Evolutionary conservation across 768 basidiomycete species (phyloP).

Genomic region (Mrakia hoshinonis): DNA sequence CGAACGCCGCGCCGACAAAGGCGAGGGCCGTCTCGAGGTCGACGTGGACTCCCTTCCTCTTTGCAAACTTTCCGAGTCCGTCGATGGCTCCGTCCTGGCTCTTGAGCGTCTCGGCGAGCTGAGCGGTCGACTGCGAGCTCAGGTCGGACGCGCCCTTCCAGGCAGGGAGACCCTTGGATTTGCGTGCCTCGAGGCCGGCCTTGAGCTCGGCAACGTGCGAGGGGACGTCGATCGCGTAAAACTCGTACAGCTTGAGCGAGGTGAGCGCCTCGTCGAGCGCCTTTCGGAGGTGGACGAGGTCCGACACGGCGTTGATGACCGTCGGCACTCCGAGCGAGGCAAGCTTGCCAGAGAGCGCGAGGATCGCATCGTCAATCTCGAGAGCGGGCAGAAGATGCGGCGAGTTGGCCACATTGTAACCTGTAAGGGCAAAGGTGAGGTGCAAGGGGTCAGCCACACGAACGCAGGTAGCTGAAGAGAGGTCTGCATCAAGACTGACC

Average conservation of each 20-base stretch:
- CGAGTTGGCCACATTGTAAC: constrained; percentile 80
- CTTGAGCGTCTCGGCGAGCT: constrained; percentile 58
- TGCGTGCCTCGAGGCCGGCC: constrained; percentile 47
- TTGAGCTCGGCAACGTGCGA: constrained; percentile 56
- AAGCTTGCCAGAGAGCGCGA: constrained; percentile 67
- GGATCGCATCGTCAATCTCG: constrained; percentile 78
- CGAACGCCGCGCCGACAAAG: constrained; percentile 55
- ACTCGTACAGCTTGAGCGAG: constrained; percentile 74
- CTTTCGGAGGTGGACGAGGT: constrained; percentile 58
- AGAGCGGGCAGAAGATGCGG: constrained; percentile 88
- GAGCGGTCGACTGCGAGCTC: constrained; percentile 52
- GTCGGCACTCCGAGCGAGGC: constrained; percentile 62
- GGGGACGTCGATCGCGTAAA: constrained; percentile 73
- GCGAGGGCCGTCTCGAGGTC: constrained; percentile 61
- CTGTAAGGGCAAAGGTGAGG: constrained; percentile 42
- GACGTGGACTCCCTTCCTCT: constrained; percentile 58
- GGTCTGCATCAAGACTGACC: constrained; percentile 46
- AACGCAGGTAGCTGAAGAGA: background rate
- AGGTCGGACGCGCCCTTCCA: constrained; percentile 41
- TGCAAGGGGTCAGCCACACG: background rate
- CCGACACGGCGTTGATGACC: constrained; percentile 53
- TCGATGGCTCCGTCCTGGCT: constrained; percentile 48
- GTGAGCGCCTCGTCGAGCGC: constrained; percentile 58
- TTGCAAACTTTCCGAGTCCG: constrained; percentile 51
- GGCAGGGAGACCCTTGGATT: constrained; percentile 34